A percentile compares a stretch with the other conserved stretches of the same genome.
phyloP scores from a whole-genome alignment of 1,284 basidiomycete species.

The Inonotus obliquus region DNA sequence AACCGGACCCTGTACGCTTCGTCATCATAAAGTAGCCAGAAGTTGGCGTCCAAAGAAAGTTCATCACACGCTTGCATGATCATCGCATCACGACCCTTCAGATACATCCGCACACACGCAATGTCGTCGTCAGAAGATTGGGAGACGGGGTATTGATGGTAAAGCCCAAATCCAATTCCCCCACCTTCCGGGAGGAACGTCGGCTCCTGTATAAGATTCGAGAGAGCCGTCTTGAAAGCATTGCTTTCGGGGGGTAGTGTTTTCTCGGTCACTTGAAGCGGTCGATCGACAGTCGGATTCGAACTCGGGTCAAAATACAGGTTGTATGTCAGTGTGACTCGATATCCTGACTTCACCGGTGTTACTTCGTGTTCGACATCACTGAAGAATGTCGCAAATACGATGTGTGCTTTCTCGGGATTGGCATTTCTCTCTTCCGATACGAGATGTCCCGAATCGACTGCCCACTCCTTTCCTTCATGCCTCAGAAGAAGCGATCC shows the following conservation, averaged over 20 bases:
- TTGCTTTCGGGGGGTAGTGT: constrained; percentile 9
- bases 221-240: neutral
- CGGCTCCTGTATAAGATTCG: constrained; percentile 22
- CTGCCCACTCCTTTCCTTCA: neutral
- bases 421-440: neutral
- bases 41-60: neutral
- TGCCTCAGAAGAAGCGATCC: constrained; percentile 14
- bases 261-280: constrained; percentile 4
- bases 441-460: neutral
- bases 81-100: constrained; percentile 28
- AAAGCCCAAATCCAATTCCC: constrained; percentile 30
- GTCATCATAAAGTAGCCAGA: neutral
- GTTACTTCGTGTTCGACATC: constrained; percentile 36
- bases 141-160: constrained; percentile 28
- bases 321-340: constrained; percentile 40
- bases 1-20: neutral
- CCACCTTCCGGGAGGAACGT: constrained; percentile 29
- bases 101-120: neutral
- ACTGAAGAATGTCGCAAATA: constrained; percentile 22
- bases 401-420: constrained; percentile 12
- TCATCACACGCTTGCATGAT: neutral
- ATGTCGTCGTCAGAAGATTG: neutral
- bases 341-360: constrained; percentile 33
- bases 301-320: constrained; percentile 23
- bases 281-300: neutral